phyloP scores from a whole-genome alignment of 208 protist genomes.

The Crithidia expoeki region DNA sequence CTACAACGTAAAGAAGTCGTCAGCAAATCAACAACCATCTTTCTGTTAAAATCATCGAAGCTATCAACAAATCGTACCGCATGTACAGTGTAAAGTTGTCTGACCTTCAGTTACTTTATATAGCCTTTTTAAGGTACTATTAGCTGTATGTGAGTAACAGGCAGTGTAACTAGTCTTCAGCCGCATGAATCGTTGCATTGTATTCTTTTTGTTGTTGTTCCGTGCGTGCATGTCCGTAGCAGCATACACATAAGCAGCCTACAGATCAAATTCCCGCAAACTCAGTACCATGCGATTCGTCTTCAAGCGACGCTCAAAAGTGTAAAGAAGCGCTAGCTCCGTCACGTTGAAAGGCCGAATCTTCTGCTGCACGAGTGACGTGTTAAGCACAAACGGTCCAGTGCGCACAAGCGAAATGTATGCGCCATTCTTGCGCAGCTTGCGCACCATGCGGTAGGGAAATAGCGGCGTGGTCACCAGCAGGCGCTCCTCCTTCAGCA shows the following conservation, averaged over 20 bases:
- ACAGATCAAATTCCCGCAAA: slow-evolving; percentile 70
- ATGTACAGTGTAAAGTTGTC: too few relatives aligned
- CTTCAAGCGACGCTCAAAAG: slow-evolving; percentile 85
- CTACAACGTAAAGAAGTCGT: too few relatives aligned
- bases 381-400: slow-evolving; percentile 71
- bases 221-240: too few relatives aligned
- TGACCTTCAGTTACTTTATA: too few relatives aligned
- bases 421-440: slow-evolving; percentile 55
- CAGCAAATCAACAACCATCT: too few relatives aligned
- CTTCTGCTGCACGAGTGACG: slow-evolving; percentile 39
- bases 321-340: slow-evolving; percentile 83
- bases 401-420: slow-evolving; percentile 66
- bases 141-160: too few relatives aligned
- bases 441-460: slow-evolving; percentile 64
- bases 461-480: slow-evolving; percentile 75
- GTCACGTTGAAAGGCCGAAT: slow-evolving; percentile 47
- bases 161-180: too few relatives aligned
- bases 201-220: too few relatives aligned
- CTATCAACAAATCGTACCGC: too few relatives aligned
- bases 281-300: slow-evolving; percentile 83
- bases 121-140: too few relatives aligned
- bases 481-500: slow-evolving; percentile 49
- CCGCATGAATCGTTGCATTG: too few relatives aligned
- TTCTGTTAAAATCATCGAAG: too few relatives aligned
- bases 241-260: neutral